A percentile compares a stretch with the other conserved stretches of the same genome.
Evolutionary conservation across 179 eudicot species (phyloP).

Genomic region (Sideroxylon spinosum): DNA sequence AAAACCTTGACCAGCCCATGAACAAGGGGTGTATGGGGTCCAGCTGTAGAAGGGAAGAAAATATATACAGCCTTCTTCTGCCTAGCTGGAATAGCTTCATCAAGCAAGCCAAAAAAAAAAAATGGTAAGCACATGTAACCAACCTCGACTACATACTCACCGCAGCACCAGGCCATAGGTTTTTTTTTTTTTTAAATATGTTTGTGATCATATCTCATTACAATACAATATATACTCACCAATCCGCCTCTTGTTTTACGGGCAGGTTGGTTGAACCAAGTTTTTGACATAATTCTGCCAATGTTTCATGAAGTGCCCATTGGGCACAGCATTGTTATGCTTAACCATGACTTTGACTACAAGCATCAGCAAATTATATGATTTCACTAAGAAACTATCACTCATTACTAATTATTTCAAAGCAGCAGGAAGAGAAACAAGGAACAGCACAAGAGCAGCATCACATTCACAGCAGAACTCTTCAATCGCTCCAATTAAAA

Average conservation of each 20-base stretch:
- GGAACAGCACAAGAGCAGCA: too few relatives aligned
- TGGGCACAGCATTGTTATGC: constrained; percentile 72
- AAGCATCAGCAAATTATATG: too few relatives aligned
- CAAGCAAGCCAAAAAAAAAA: not conserved
- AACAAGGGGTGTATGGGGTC: constrained; percentile 83
- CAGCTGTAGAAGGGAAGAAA: constrained; percentile 79
- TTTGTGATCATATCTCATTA: not conserved
- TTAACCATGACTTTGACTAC: constrained; percentile 54
- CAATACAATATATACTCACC: constrained; percentile 35
- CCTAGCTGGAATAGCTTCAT: constrained; percentile 35
- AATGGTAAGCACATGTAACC: too few relatives aligned
- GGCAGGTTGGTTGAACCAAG: constrained; percentile 93
- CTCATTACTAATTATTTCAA: too few relatives aligned
- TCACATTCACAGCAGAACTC: too few relatives aligned
- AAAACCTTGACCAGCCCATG: constrained; percentile 78
- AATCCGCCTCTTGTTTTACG: constrained; percentile 60
- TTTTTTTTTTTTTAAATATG: too few relatives aligned
- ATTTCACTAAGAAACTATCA: too few relatives aligned
- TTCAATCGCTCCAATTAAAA: too few relatives aligned
- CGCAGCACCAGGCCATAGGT: too few relatives aligned
- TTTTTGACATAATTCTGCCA: constrained; percentile 78
- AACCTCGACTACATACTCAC: too few relatives aligned
- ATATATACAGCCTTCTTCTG: constrained; percentile 77
- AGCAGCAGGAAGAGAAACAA: too few relatives aligned
- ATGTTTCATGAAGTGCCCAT: constrained; percentile 74